Evolutionary conservation across 2,329 filamentous ascomycete species (phyloP).

Genomic region (Huntiella bhutanensis): DNA sequence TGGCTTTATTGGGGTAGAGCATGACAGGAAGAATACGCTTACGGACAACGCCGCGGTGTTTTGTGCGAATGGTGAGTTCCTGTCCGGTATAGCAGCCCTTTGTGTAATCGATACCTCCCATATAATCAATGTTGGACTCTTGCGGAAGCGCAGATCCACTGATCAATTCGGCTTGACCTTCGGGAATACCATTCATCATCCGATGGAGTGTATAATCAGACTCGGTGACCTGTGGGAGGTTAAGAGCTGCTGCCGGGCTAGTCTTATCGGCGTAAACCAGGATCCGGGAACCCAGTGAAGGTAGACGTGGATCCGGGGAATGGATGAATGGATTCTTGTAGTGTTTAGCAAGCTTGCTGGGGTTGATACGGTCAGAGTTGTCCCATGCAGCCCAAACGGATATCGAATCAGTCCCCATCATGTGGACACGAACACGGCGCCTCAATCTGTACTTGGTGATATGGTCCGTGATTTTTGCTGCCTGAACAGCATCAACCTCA

Average conservation of each 20-base stretch:
- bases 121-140: conserved; percentile 76
- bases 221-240: background rate
- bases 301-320: conserved; percentile 34
- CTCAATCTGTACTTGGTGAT: conserved; percentile 74
- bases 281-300: conserved; percentile 35
- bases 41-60: conserved; percentile 81
- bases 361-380: background rate
- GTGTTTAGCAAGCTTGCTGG: background rate
- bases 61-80: conserved; percentile 86
- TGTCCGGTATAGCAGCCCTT: conserved; percentile 97
- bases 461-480: conserved; percentile 44
- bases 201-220: conserved; percentile 50
- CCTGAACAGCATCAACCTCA: conserved; percentile 59
- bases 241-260: background rate
- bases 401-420: conserved; percentile 45
- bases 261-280: conserved; percentile 15
- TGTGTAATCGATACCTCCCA: conserved; percentile 71
- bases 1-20: conserved; percentile 36
- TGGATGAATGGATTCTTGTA: conserved; percentile 15
- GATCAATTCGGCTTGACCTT: conserved; percentile 65
- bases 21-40: conserved; percentile 73
- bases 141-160: conserved; percentile 57
- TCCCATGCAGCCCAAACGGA: conserved; percentile 61
- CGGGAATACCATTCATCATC: conserved; percentile 63
- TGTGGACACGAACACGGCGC: conserved; percentile 52